Evolutionary conservation across 1,139 yeast genomes (phyloP).

Genomic region (Geotrichum aggregatum): DNA sequence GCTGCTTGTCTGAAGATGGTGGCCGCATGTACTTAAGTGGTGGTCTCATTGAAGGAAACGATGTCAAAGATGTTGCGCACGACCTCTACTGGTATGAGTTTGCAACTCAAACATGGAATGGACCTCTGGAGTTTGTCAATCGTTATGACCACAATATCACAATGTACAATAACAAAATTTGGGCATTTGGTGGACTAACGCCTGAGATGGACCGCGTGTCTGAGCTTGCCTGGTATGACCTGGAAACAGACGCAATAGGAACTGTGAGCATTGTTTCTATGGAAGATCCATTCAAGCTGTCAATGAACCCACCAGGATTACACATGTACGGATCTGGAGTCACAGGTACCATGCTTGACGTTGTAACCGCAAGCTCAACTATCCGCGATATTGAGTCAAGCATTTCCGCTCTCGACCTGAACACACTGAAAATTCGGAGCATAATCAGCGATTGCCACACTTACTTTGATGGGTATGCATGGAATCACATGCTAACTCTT

Average conservation of each 20-base stretch:
- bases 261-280: constrained; percentile 36
- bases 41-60: constrained; percentile 40
- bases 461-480: constrained; percentile 38
- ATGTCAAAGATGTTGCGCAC: constrained; percentile 35
- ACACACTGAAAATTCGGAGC: constrained; percentile 37
- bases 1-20: constrained; percentile 51
- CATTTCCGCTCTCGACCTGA: constrained; percentile 41
- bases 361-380: constrained; percentile 32
- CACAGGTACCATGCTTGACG: constrained; percentile 31
- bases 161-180: constrained; percentile 47
- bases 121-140: constrained; percentile 48
- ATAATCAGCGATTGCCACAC: constrained; percentile 37
- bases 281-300: constrained; percentile 22
- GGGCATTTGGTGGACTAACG: constrained; percentile 59
- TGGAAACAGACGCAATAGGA: constrained; percentile 46
- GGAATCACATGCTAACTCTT: constrained; percentile 47
- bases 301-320: constrained; percentile 23
- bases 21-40: constrained; percentile 51
- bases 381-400: constrained; percentile 35
- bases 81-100: constrained; percentile 52
- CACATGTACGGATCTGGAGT: constrained; percentile 31
- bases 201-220: constrained; percentile 53
- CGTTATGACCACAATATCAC: constrained; percentile 54
- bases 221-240: constrained; percentile 47
- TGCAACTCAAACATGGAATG: constrained; percentile 46